phyloP scores from a whole-genome alignment of 768 basidiomycete species.

The Phlebiopsis flavidoalba region DNA sequence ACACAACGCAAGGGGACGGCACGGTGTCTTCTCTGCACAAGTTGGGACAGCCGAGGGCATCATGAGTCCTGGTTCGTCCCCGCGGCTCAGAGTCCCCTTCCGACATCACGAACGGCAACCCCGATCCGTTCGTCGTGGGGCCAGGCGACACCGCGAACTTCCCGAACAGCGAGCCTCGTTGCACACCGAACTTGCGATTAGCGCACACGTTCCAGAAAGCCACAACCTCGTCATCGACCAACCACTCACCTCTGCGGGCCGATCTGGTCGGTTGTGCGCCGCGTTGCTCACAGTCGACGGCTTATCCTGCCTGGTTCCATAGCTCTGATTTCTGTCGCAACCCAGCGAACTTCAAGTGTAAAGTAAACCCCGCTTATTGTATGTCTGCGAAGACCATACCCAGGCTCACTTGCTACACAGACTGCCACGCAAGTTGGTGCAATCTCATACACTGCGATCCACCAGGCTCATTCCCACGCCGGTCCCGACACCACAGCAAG shows the following conservation, averaged over 20 bases:
- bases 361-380: not conserved
- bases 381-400: not conserved
- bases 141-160: slow-evolving; percentile 34
- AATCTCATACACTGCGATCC: slow-evolving; percentile 53
- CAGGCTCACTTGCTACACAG: slow-evolving; percentile 24
- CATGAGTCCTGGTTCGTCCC: slow-evolving; percentile 42
- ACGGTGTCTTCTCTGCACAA: slow-evolving; percentile 40
- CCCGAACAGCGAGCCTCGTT: slow-evolving; percentile 25
- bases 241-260: slow-evolving; percentile 39
- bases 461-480: too few species aligned
- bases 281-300: slow-evolving; percentile 24
- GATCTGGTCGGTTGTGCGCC: slow-evolving; percentile 39
- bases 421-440: slow-evolving; percentile 53
- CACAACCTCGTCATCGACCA: slow-evolving; percentile 36
- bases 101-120: slow-evolving; percentile 30
- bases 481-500: too few species aligned
- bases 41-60: slow-evolving; percentile 36
- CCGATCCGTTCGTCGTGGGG: slow-evolving; percentile 40
- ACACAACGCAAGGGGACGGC: slow-evolving; percentile 39
- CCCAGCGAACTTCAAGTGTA: slow-evolving; percentile 48
- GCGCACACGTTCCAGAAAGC: slow-evolving; percentile 32
- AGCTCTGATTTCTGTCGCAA: slow-evolving; percentile 41
- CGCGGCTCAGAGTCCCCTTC: slow-evolving; percentile 30
- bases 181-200: slow-evolving; percentile 31
- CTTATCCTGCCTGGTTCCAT: slow-evolving; percentile 31